A percentile compares a stretch with the other conserved stretches of the same genome.
Conservation (phyloP, 1,284 basidiomycete genomes). For the Pseudozyma thailandica region DNA sequence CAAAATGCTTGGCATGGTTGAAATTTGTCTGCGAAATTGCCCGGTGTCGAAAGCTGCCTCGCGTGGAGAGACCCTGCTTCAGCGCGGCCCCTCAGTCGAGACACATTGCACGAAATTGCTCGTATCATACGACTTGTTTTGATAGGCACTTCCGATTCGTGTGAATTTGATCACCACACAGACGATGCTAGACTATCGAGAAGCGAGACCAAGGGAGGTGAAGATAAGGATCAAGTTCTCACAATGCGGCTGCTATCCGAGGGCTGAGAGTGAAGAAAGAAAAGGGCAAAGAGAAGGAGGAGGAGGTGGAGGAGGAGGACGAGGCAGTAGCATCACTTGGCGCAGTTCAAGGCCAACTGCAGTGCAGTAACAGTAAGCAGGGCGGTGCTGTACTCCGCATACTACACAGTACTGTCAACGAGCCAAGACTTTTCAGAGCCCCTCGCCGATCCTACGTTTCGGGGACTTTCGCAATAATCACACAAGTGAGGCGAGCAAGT, state of each 20-base stretch:
- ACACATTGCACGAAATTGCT: too few relatives aligned
- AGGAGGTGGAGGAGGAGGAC: not conserved
- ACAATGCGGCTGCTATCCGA: too few relatives aligned
- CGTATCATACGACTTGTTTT: not conserved
- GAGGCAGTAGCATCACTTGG: too few relatives aligned
- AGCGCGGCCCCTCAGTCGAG: not conserved
- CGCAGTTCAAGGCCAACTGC: too few relatives aligned
- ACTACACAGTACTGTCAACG: not conserved
- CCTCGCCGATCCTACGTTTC: conserved; percentile 36
- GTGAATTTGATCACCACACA: not conserved
- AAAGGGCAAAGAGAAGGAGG: not conserved
- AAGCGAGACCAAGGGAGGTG: too few relatives aligned
- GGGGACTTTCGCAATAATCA: conserved; percentile 11
- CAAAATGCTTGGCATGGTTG: conserved; percentile 29
- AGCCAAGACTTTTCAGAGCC: conserved; percentile 36
- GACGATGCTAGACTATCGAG: too few relatives aligned
- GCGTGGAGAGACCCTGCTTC: conserved; percentile 8
- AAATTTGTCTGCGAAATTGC: not conserved
- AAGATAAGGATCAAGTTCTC: too few relatives aligned
- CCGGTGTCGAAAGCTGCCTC: not conserved
- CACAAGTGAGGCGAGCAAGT: not conserved
- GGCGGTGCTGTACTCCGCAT: conserved; percentile 26
- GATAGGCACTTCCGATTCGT: not conserved
- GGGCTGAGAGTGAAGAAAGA: too few relatives aligned
- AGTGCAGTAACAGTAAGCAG: too few relatives aligned